These are phyloP conservation scores for Apodospora peruviana DNA, from an alignment of 495 filamentous ascomycete species.

Conservation along the genomic window DNA sequence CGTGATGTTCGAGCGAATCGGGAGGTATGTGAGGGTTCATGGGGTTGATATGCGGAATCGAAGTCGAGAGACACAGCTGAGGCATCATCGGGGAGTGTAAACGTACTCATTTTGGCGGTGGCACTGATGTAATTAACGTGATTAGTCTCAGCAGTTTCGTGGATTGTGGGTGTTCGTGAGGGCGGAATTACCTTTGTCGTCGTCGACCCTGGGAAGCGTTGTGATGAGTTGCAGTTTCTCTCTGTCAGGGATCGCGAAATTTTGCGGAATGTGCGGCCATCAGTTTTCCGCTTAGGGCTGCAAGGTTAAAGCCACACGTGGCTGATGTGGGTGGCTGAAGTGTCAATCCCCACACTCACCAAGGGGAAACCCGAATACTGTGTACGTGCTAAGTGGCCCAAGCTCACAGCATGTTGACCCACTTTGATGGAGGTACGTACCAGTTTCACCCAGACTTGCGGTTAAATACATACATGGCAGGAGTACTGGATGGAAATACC, in stretches of 20 bases:
- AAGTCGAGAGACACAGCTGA: too few species aligned
- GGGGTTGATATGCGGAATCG: not conserved
- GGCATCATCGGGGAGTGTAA: constrained; percentile 1
- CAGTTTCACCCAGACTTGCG: too few species aligned
- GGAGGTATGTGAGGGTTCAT: not conserved
- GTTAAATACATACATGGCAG: too few species aligned
- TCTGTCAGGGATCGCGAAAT: constrained; percentile 28
- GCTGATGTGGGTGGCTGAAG: constrained; percentile 7
- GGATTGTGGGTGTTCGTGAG: not conserved
- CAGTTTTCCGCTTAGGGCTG: constrained; percentile 29
- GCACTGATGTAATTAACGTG: constrained; percentile 12
- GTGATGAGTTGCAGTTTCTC: constrained; percentile 29
- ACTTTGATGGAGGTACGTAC: too few species aligned
- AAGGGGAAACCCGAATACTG: too few species aligned
- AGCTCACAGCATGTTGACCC: too few species aligned
- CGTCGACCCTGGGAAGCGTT: constrained; percentile 23
- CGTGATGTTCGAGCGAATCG: too few species aligned
- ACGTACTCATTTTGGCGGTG: constrained; percentile 42
- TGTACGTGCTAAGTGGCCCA: too few species aligned
- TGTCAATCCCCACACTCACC: too few species aligned
- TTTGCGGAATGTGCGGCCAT: constrained; percentile 30
- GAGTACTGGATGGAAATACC: too few species aligned
- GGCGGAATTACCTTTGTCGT: constrained; percentile 26
- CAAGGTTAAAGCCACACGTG: constrained; percentile 7
- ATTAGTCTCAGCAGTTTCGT: constrained; percentile 12